Evolutionary conservation across 345 rosid genomes (phyloP), one percentile per base, ranked within the genome.

Genomic region (Syzygium oleosum): DNA sequence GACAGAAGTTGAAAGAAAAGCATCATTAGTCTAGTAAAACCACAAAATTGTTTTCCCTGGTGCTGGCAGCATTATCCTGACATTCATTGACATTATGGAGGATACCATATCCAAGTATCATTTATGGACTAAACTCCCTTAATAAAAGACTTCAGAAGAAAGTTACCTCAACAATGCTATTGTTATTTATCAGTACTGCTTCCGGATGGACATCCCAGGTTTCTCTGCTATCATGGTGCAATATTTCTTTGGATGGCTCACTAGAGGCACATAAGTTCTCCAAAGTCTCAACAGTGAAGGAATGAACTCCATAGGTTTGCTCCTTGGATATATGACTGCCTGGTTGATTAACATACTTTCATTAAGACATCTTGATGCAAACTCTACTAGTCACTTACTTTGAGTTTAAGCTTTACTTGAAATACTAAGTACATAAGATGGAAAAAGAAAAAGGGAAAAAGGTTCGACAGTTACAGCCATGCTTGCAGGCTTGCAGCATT

Each of bases 271-370:
- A 19, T 34, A 73, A 73, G 27, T 73, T 19, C 80, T 73, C 43
- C 27, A 11, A 73, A 0, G 49, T 73, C 46, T 73, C 80, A 38
- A 73, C 49, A 73, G 80, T 5, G 86, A 78, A 84, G 43, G 86
- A 29, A 89, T 90, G 46, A 73, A 86, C 56, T 87, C 87, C 88
- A 73, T 87, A 52, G 79, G 80, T 73, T 10, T 34, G 49, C 80
- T 73, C 80, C 80, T 19, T 73, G 49, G 49, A 73, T 38, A 73
- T 34, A 73, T 73, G 80, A 73, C 80, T 34, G 27, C 80, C 80
- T 73, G 80, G 80, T 73, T 73, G 80, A 73, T 73, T 19, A 34
- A 38, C 80, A 73, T 73, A 73, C 52, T 90, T 79, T 51, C 88
- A 88, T 87, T 84, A 87, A 51, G 31, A 77, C 43, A 85, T 31